Conservation (phyloP, 1,284 basidiomycete genomes). For the Ganoderma lingzhi region DNA sequence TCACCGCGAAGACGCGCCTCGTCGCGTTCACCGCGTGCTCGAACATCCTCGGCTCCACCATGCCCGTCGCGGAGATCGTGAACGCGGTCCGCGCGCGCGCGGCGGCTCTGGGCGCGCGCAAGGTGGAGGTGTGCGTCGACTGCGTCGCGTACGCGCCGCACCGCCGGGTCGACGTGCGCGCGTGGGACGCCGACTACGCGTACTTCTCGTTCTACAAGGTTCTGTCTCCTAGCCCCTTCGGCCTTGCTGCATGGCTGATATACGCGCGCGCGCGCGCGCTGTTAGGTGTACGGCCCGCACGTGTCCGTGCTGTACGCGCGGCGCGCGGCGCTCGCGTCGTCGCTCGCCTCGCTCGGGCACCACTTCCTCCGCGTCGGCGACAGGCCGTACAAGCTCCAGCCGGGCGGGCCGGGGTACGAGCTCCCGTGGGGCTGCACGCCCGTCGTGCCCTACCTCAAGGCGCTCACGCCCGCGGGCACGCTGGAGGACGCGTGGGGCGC, state of each 20-base stretch:
- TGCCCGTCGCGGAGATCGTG: slow-evolving; percentile 66
- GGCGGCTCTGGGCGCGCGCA: slow-evolving; percentile 59
- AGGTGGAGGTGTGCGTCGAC: slow-evolving; percentile 74
- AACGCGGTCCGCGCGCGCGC: slow-evolving; percentile 57
- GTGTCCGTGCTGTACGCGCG: slow-evolving; percentile 73
- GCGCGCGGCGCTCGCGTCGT: slow-evolving; percentile 49
- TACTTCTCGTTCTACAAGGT: slow-evolving; percentile 85
- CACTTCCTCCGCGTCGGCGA: slow-evolving; percentile 69
- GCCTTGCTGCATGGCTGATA: no score
- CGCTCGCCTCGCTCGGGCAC: slow-evolving; percentile 68
- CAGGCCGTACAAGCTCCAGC: slow-evolving; percentile 70
- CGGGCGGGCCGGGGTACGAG: slow-evolving; percentile 80
- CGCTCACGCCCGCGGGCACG: slow-evolving; percentile 57
- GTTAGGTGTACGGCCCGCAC: slow-evolving; percentile 83
- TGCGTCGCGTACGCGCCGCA: slow-evolving; percentile 86
- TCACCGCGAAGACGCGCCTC: slow-evolving; percentile 72
- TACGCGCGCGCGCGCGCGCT: no score
- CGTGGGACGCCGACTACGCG: slow-evolving; percentile 80
- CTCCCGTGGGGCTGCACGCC: slow-evolving; percentile 66
- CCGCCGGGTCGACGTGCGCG: slow-evolving; percentile 70
- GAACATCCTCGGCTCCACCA: slow-evolving; percentile 76
- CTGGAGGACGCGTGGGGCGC: slow-evolving; percentile 57
- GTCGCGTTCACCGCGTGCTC: slow-evolving; percentile 81
- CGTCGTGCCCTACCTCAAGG: slow-evolving; percentile 70
- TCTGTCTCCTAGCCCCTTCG: no score